phyloP scores from a whole-genome alignment of 2,329 filamentous ascomycete species.

The Botrytis porri region DNA sequence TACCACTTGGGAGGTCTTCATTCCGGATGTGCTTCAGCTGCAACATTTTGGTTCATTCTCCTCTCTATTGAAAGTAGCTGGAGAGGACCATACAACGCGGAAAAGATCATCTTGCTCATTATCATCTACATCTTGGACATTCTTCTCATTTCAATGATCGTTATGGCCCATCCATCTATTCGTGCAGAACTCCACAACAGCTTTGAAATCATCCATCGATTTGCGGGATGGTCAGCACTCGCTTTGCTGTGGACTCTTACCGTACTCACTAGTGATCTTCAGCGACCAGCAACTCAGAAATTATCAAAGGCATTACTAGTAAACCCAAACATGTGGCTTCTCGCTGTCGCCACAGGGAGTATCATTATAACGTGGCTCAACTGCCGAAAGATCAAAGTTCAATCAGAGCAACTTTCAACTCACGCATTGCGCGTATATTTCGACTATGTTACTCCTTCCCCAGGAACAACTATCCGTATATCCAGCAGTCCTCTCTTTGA shows the following conservation, averaged over 20 bases:
- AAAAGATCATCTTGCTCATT: constrained; percentile 43
- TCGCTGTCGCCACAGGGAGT: constrained; percentile 60
- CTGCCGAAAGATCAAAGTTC: constrained; percentile 65
- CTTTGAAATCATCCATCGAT: constrained; percentile 71
- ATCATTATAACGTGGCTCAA: constrained; percentile 71
- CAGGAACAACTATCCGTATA: constrained; percentile 57
- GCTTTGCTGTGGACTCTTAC: constrained; percentile 63
- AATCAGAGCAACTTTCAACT: constrained; percentile 63
- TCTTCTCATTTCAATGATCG: constrained; percentile 58
- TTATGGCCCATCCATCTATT: constrained; percentile 61
- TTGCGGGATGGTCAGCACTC: constrained; percentile 67
- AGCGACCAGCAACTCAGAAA: constrained; percentile 37
- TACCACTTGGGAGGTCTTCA: constrained; percentile 55
- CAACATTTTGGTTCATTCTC: constrained; percentile 47
- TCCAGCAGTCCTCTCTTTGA: constrained; percentile 63
- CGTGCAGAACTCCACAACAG: constrained; percentile 62
- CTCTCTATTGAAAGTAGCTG: constrained; percentile 40
- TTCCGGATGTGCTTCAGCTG: constrained; percentile 49
- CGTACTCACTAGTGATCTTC: constrained; percentile 51
- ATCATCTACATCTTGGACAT: constrained; percentile 57
- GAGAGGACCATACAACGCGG: constrained; percentile 39
- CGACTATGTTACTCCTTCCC: constrained; percentile 57
- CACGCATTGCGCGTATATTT: constrained; percentile 73
- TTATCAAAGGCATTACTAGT: constrained; percentile 41
- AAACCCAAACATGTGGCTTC: constrained; percentile 63